phyloP scores from a whole-genome alignment of 2,329 filamentous ascomycete species.

The Emmonsiellopsis sp. region DNA sequence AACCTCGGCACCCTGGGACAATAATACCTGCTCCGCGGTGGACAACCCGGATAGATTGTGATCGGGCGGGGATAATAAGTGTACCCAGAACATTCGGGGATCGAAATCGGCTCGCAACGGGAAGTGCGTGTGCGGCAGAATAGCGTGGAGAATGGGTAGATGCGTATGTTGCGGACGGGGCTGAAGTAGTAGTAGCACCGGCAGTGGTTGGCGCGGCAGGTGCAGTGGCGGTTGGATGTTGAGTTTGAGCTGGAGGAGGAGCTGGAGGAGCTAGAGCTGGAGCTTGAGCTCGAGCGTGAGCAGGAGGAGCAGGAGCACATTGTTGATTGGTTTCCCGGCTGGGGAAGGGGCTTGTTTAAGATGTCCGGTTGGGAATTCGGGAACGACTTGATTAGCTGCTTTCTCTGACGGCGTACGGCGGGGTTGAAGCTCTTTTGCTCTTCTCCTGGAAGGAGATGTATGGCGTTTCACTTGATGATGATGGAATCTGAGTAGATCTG shows the following conservation, averaged over 20 bases:
- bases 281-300: neutral
- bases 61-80: neutral
- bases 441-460: no score
- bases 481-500: no score
- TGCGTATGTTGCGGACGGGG: neutral
- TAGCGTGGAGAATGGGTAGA: neutral
- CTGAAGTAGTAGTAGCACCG: neutral
- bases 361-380: no score
- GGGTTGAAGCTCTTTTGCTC: no score
- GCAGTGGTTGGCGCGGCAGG: neutral
- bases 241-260: slow-evolving; percentile 1
- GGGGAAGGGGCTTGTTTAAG: no score
- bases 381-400: no score
- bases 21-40: neutral
- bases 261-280: slow-evolving; percentile 9
- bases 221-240: neutral
- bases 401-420: no score
- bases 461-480: no score
- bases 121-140: neutral
- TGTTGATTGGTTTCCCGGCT: neutral
- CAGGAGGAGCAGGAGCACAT: neutral
- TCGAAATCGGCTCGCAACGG: neutral
- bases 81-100: neutral
- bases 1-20: no score
- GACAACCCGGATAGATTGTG: slow-evolving; percentile 2